phyloP scores from a whole-genome alignment of 2,329 filamentous ascomycete species.

The Elsinoe necatrix region DNA sequence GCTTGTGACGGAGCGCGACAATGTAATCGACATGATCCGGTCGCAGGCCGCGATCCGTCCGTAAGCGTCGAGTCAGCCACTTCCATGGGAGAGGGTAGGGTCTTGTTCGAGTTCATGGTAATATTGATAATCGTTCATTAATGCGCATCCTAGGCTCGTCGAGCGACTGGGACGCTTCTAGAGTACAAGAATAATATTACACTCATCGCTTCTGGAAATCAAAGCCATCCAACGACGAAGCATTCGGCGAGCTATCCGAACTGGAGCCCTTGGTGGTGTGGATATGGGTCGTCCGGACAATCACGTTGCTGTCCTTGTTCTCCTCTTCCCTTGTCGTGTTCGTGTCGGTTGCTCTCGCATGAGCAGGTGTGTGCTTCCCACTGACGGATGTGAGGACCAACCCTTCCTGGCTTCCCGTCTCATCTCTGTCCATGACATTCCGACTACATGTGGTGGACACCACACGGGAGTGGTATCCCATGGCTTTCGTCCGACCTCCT shows the following conservation, averaged over 20 bases:
- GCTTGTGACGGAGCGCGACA: background rate
- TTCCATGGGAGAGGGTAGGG: no score
- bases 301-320: constrained; percentile 8
- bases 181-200: background rate
- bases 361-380: background rate
- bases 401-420: constrained; percentile 6
- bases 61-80: no score
- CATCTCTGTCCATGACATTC: constrained; percentile 2
- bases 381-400: background rate
- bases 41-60: no score
- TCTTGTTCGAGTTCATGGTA: background rate
- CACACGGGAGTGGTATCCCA: constrained; percentile 1
- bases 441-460: constrained; percentile 6
- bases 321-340: background rate
- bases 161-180: background rate
- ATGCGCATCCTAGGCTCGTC: background rate
- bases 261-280: background rate
- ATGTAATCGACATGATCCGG: no score
- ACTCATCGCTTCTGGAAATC: constrained; percentile 7
- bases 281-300: constrained; percentile 5
- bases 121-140: background rate
- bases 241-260: constrained; percentile 9
- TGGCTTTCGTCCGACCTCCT: background rate
- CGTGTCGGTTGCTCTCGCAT: background rate
- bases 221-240: constrained; percentile 1